Evolutionary conservation across 202 grass and related monocot genomes (phyloP).

Genomic region (Dendrocalamus latiflorus): DNA sequence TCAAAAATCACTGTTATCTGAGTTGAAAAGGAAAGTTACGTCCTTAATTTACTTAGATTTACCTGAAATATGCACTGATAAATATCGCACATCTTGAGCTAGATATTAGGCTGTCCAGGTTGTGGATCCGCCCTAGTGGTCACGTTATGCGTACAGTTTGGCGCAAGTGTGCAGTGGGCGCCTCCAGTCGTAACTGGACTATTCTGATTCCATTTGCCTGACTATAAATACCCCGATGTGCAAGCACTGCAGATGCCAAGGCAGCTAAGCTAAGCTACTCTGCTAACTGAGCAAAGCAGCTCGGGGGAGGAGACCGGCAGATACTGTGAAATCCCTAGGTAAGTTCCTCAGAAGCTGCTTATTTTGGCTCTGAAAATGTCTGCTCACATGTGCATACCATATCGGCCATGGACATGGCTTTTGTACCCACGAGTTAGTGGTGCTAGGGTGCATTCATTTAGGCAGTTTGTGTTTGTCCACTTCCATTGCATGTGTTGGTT

Average conservation of each 20-base stretch:
- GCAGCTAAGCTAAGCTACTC: background rate
- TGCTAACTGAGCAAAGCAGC: background rate
- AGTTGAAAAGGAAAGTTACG: too few relatives aligned
- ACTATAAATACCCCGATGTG: conserved; percentile 39
- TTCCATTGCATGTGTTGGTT: background rate
- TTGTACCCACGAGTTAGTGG: background rate
- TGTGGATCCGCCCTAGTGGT: background rate
- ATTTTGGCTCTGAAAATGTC: background rate
- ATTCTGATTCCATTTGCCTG: conserved; percentile 43
- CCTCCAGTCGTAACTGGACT: background rate
- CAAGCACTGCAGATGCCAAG: conserved; percentile 34
- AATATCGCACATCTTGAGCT: rapidly evolving
- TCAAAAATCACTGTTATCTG: too few relatives aligned
- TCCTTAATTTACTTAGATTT: too few relatives aligned
- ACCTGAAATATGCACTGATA: too few relatives aligned
- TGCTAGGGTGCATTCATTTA: background rate
- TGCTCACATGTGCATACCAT: background rate
- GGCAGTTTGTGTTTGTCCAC: background rate
- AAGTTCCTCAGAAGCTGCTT: background rate
- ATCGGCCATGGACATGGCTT: background rate
- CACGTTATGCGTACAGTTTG: background rate
- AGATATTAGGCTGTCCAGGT: too few relatives aligned
- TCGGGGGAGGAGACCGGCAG: background rate
- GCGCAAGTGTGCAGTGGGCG: conserved; percentile 26
- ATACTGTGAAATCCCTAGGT: conserved; percentile 24